phyloP scores from a whole-genome alignment of 441 rosid genomes.

The Adansonia grandidieri region DNA sequence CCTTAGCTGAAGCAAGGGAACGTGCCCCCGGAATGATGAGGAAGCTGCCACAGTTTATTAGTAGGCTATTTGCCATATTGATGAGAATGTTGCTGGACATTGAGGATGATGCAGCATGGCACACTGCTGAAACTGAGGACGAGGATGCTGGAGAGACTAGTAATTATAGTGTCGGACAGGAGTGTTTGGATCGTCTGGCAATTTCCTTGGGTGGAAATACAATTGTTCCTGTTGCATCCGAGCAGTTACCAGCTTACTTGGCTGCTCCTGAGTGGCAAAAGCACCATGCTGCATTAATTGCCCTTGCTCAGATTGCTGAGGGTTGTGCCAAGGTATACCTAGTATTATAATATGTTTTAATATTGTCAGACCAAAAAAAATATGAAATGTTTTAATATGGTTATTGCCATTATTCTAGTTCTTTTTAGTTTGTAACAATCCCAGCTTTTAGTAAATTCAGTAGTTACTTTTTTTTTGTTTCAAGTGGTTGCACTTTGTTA shows the following conservation, averaged over 20 bases:
- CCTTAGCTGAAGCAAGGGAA: conserved; percentile 29
- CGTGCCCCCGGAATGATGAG: conserved; percentile 60
- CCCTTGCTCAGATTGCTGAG: conserved; percentile 97
- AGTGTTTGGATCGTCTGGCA: conserved; percentile 93
- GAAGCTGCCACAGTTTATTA: conserved; percentile 91
- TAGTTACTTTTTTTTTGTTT: neutral
- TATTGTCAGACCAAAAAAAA: neutral
- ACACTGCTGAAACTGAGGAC: conserved; percentile 83
- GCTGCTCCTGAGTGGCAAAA: conserved; percentile 98
- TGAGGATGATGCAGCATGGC: conserved; percentile 95
- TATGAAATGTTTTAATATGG: neutral
- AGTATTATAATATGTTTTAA: neutral
- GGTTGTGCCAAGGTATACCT: conserved; percentile 81
- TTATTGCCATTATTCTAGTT: neutral
- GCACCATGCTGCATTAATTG: conserved; percentile 95
- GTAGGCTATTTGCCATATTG: conserved; percentile 78
- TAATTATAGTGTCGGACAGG: conserved; percentile 90
- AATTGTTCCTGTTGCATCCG: conserved; percentile 95
- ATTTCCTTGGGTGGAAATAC: conserved; percentile 96
- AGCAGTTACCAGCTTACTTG: conserved; percentile 79
- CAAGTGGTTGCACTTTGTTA: neutral
- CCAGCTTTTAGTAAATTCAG: neutral
- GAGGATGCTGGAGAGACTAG: conserved; percentile 97
- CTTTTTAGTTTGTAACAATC: neutral
- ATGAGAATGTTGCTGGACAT: conserved; percentile 90